Evolutionary conservation across 768 basidiomycete genomes (phyloP), one percentile per base, ranked within the genome.

Genomic region (Serpula lacrymans): DNA sequence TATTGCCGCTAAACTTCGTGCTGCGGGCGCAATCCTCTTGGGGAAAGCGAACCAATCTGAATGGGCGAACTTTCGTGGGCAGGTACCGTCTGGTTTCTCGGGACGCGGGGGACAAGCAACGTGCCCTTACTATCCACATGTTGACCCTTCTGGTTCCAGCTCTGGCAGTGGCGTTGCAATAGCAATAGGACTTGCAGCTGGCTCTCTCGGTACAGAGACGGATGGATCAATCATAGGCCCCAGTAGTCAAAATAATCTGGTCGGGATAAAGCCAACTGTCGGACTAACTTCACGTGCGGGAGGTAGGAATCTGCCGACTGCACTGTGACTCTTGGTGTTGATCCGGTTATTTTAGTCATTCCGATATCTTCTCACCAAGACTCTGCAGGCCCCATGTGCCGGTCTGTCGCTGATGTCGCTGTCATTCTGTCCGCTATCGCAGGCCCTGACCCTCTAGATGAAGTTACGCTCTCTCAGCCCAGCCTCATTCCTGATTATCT

Each of bases 401-500:
- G 67, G 6, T 56, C 52, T 12, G 65, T 71, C 13, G 49, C 57
- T 11, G 70, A 71, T 34, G 64, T 61, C 3, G 69, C 70, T 23
- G 50, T 59, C 34, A 50, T 71, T 10, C 57, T 71, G 29, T 50
- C 58, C 10, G 56, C 53, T n/a, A 74, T 76, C 23, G 64, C 65
- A 1, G 73, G 72, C 6, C 54, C 49, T 13, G 74, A 76, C 51
- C 61, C 67, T 5, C 51, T 43, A 5, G 74, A 74, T 49, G 57
- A 58, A 31, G 66, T 60, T 43, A 71, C 71, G 21, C 45, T 65
- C 18, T 57, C 62, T 9, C 68, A 73, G 40, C 82, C 83, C 1
- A 41, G 44, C 4, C 36, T 50, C 6, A 67, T 82, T 5, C 82
- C 82, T 0, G 69, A 82, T 49, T 85, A 69, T 51, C 76, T 69